Percentiles rank a stretch among this genome's conserved stretches.
Evolutionary conservation across 2,329 filamentous ascomycete genomes (phyloP).

Genomic region (Talaromyces pinophilus): DNA sequence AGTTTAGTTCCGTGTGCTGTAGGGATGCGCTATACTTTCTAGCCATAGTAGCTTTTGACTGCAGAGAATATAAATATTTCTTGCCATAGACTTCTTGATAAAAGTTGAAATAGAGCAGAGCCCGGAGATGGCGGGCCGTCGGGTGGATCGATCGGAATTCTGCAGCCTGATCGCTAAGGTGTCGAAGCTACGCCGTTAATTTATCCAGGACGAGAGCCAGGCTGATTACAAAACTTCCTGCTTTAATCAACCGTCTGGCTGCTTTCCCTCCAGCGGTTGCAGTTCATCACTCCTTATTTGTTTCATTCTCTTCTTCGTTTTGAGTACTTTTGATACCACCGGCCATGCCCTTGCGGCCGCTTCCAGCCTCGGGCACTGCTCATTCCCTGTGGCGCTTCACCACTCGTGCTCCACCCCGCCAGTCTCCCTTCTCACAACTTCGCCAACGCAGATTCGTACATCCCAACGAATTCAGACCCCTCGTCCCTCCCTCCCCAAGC

Average conservation of each 20-base stretch:
- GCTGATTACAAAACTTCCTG: conserved; percentile 5
- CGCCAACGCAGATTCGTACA: conserved; percentile 34
- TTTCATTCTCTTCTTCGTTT: background rate
- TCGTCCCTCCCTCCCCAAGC: conserved; percentile 74
- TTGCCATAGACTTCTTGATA: background rate
- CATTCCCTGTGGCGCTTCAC: conserved; percentile 17
- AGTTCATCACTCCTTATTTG: conserved; percentile 2
- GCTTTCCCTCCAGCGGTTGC: conserved; percentile 28
- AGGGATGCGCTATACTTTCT: conserved; percentile 48
- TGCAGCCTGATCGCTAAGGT: background rate
- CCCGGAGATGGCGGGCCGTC: conserved; percentile 1
- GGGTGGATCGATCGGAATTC: conserved; percentile 17
- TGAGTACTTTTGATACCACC: background rate
- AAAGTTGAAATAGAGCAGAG: background rate
- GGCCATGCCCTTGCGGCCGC: conserved; percentile 15
- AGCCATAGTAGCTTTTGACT: conserved; percentile 2
- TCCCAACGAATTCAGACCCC: conserved; percentile 59
- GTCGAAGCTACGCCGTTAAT: background rate
- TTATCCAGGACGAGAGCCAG: background rate
- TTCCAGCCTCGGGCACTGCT: conserved; percentile 7
- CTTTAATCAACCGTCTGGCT: conserved; percentile 20
- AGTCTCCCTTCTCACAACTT: conserved; percentile 20
- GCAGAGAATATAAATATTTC: no score
- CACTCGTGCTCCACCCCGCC: conserved; percentile 7
- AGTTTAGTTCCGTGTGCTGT: conserved; percentile 54